Base-by-base conservation (phyloP, 169 alveolate genomes). In the Amoebophrya sp. region DNA sequence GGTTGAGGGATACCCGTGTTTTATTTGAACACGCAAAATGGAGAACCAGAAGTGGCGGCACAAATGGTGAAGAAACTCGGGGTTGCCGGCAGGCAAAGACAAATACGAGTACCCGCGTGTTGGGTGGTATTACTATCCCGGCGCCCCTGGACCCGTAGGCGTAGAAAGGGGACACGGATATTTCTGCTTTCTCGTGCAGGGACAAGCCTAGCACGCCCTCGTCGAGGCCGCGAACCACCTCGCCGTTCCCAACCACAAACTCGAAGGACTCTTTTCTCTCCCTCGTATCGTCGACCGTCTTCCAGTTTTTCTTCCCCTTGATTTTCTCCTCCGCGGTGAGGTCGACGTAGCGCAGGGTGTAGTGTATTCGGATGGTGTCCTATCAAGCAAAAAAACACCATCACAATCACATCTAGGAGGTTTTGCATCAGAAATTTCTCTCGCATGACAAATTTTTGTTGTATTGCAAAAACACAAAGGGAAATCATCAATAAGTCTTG, bases 141-240 rank as follows among this genome's bases (percentile, higher is more conserved):
- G 83, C 83, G 1, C 83, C 83, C 35, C 83, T 18, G 32, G 83
- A 0, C 1, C 83, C 83, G 32, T 66, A 66, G 7, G 83, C 12
- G 35, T 66, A 66, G 35, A 66, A 66, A 2, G 83, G 32, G 83
- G 83, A 66, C 18, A 66, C 39, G 35, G 29, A 25, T 18, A 66
- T 66, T 25, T 66, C 83, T 0, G 83, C 83, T 25, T 66, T 66
- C 83, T 66, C 83, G 35, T 66, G 83, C 83, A 66, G 35, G 83
- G 32, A 66, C 83, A 66, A 1, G 12, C 83, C 83, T 0, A 66
- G 2, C 18, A 66, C 83, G 2, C 39, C 83, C 83, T 66, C 83
- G 32, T 66, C 83, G 32, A 66, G 35, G 35, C 83, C 83, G 35
- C 83, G 83, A 2, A 66, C 83, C 35, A 66, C 83, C 83, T 66